phyloP scores from a whole-genome alignment of 2,329 filamentous ascomycete species.

The Sphaceloma murrayae region DNA sequence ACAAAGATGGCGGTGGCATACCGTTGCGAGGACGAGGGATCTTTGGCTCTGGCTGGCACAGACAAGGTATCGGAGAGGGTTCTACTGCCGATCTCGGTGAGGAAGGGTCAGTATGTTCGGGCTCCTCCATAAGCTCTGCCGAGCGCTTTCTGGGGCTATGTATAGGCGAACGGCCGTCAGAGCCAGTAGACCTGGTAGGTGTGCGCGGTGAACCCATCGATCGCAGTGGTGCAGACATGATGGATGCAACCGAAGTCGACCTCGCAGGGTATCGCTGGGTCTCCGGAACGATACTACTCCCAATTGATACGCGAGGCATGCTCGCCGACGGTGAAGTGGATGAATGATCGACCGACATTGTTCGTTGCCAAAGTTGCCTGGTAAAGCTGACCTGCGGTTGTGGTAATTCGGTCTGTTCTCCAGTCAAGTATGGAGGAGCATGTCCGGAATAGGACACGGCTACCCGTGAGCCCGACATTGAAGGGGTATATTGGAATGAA shows the following conservation, averaged over 20 bases:
- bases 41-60: conserved; percentile 62
- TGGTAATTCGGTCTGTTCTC: conserved; percentile 6
- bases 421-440: conserved; percentile 9
- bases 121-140: conserved; percentile 25
- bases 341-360: conserved; percentile 24
- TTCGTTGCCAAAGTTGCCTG: conserved; percentile 32
- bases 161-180: neutral
- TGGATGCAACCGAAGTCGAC: neutral
- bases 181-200: neutral
- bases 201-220: neutral
- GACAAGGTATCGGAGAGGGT: conserved; percentile 43
- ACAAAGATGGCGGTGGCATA: conserved; percentile 35
- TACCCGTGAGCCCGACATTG: conserved; percentile 19
- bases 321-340: neutral
- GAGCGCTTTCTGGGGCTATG: conserved; percentile 25
- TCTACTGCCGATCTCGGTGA: conserved; percentile 3
- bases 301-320: conserved; percentile 9
- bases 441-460: conserved; percentile 17
- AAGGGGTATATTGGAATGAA: conserved; percentile 18
- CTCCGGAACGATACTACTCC: conserved; percentile 18
- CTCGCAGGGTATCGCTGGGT: conserved; percentile 24
- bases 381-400: conserved; percentile 28
- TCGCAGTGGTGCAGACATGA: conserved; percentile 20
- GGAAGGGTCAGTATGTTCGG: conserved; percentile 14
- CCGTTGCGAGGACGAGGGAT: conserved; percentile 63